Base-by-base conservation (phyloP, 2,329 filamentous ascomycete species). In the Gaeumannomyces tritici region DNA sequence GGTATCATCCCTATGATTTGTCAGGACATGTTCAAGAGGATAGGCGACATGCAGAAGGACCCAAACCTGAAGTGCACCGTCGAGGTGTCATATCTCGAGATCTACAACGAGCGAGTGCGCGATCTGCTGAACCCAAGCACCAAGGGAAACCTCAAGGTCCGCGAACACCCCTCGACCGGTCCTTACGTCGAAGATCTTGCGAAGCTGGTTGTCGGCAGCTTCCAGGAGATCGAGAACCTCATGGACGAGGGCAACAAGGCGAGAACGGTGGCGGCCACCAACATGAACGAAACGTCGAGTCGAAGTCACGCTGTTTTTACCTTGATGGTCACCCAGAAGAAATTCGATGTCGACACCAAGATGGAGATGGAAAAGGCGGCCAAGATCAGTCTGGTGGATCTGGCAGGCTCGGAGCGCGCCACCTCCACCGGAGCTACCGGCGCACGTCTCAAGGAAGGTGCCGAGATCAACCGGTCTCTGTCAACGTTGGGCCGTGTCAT, bases 231-330 rank as follows among this genome's bases (percentile, higher is more conserved):
- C 66, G 82, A 96, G 75, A 88, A 90, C 54, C 88, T 90, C 75
- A 97, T 99, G 92, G 90, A 89, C 69, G 85, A 87, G 70, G 95
- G 95, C 63, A 95, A 99, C 74, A 79, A 83, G 66, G 96, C 90
- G 63, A 88, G 95, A 59, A 98, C 95, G 0, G 89, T 86, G 26
- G 95, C 95, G 18, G 92, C 90, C 72, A 99, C 95, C 64, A 98
- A 97, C 78, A 99, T 99, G 95, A 99, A 99, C 76, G 95, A 99
- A 75, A 98, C 93, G 3, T 96, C 91, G 62, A 96, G 91, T 66
- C 90, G 95, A 73, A 96, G 92, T 66, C 95, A 99, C 72, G 92
- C 95, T 9, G 95, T 99, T 63, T 99, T 99, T 75, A 99, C 95
- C 31, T 95, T 99, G 69, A 95, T 96, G 78, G 82, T 99, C 63